phyloP scores from a whole-genome alignment of 768 basidiomycete species.

The Auricularia sp. region DNA sequence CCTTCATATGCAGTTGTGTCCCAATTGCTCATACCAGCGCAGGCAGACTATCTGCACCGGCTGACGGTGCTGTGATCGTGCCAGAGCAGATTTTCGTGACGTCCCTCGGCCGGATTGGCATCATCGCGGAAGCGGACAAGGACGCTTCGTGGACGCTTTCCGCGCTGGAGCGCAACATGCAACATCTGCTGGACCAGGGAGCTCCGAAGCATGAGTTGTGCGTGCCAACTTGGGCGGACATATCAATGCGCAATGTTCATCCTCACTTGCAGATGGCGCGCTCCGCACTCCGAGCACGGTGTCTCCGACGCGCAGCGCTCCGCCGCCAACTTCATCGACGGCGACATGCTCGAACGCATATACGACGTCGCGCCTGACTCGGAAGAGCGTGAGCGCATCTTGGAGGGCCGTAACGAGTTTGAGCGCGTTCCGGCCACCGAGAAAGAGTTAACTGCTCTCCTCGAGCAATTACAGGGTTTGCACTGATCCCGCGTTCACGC shows the following conservation, averaged over 20 bases:
- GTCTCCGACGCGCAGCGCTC: conserved; percentile 46
- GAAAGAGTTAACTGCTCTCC: conserved; percentile 20
- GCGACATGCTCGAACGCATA: conserved; percentile 71
- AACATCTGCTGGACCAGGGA: conserved; percentile 43
- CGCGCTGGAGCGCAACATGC: conserved; percentile 67
- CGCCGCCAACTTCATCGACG: conserved; percentile 77
- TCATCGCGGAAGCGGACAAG: conserved; percentile 52
- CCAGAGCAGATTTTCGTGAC: conserved; percentile 69
- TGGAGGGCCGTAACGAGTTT: conserved; percentile 47
- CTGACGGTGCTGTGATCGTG: conserved; percentile 31
- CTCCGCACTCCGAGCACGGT: conserved; percentile 50
- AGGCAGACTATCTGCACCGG: conserved; percentile 47
- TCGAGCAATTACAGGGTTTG: conserved; percentile 35
- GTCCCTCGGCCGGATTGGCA: conserved; percentile 67
- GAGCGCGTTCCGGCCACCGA: conserved; percentile 46
- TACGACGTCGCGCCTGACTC: conserved; percentile 33
- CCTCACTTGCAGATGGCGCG: conserved; percentile 45
- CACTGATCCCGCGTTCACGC: conserved; percentile 20
- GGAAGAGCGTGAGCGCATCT: conserved; percentile 38
- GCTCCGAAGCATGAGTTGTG: conserved; percentile 52
- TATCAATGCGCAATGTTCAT: neutral
- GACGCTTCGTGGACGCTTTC: conserved; percentile 50
- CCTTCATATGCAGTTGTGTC: neutral
- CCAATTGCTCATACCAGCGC: neutral
- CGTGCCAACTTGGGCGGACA: conserved; percentile 11